Percentiles rank a stretch among this genome's conserved stretches.
phyloP scores from a whole-genome alignment of 129 eudicot species.

The Silybum marianum region DNA sequence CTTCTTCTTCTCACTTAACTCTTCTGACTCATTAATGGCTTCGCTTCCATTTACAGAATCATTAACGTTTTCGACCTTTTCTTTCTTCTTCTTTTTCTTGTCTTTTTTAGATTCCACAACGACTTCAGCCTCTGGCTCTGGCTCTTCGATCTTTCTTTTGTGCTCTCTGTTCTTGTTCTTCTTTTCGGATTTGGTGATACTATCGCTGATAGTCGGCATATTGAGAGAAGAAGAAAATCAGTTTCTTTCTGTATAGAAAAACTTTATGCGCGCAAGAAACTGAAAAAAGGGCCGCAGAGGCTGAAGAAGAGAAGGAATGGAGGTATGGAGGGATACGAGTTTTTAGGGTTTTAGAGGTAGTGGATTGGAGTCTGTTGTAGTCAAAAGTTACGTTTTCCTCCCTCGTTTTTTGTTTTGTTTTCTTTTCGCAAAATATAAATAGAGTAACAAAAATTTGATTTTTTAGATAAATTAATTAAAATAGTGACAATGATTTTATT shows the following conservation, averaged over 20 bases:
- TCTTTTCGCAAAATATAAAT: too few species aligned
- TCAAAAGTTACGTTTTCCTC: constrained; percentile 18
- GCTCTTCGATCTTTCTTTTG: constrained; percentile 64
- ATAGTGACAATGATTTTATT: too few species aligned
- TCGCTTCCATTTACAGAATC: constrained; percentile 23
- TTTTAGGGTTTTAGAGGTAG: constrained; percentile 43
- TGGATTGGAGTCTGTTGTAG: constrained; percentile 7
- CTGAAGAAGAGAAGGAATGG: neutral
- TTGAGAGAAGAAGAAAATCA: constrained; percentile 5
- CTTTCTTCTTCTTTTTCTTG: constrained; percentile 55
- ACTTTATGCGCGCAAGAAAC: constrained; percentile 14
- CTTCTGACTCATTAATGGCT: constrained; percentile 33
- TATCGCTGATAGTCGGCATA: constrained; percentile 40
- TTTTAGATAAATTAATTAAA: too few species aligned
- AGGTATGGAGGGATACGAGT: neutral
- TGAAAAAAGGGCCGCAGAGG: constrained; percentile 27
- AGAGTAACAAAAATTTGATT: too few species aligned
- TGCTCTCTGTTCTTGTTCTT: constrained; percentile 50
- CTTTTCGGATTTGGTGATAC: constrained; percentile 41
- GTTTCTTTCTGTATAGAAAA: constrained; percentile 25
- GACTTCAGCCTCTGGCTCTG: constrained; percentile 35
- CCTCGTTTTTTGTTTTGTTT: neutral
- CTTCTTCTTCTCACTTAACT: constrained; percentile 36
- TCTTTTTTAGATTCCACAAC: constrained; percentile 40
- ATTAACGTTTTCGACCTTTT: constrained; percentile 24